Evolutionary conservation across 2,329 filamentous ascomycete species (phyloP), one percentile per base, ranked within the genome.

Genomic region (Arthroderma sp.): DNA sequence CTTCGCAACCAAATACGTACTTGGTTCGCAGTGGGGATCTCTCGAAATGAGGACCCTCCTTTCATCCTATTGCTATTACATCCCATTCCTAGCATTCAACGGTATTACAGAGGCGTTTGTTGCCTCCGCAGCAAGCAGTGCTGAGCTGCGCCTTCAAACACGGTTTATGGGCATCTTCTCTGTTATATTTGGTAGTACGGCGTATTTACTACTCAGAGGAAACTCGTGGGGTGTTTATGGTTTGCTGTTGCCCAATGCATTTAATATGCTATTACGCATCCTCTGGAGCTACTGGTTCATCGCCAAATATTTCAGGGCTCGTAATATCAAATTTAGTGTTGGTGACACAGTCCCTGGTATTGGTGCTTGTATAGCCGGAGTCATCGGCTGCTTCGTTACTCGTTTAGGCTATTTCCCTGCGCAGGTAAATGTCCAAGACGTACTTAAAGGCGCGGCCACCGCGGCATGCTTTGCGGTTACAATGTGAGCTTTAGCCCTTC

Each of bases 41-140:
- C 80, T 81, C 0, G 82, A 82, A 37, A 85, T 88, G 1, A 80
- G 81, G 4, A 63, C 73, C 6, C 81, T 91, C 3, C 72, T 98
- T 5, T 78, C 81, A 0, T 74, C 74, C 0, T 98, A 95, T 63
- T 88, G 85, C 66, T 87, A 86, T 62, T 96, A 94, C 66, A 85
- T 98, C 47, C 91, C 91, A 0, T 78, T 96, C 28, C 74, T 96
- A 3, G 91, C 89, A 3, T 68, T 94, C 55, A 98, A 98, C 57
- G 91, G 91, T 42, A 77, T 96, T 22, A 78, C 83, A 1, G 91
- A 98, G 65, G 85, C 87, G 0, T 96, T 98, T 55, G 88, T 96
- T 10, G 81, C 88, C 1, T 86, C 85, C 2, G 85, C 93, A 1
- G 88, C 89, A 0, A 81, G 76, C 0, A 75, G 85, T 50, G 64